These are phyloP conservation scores for Lactarius quietus DNA, from an alignment of 768 basidiomycete species.

Conservation along the genomic window DNA sequence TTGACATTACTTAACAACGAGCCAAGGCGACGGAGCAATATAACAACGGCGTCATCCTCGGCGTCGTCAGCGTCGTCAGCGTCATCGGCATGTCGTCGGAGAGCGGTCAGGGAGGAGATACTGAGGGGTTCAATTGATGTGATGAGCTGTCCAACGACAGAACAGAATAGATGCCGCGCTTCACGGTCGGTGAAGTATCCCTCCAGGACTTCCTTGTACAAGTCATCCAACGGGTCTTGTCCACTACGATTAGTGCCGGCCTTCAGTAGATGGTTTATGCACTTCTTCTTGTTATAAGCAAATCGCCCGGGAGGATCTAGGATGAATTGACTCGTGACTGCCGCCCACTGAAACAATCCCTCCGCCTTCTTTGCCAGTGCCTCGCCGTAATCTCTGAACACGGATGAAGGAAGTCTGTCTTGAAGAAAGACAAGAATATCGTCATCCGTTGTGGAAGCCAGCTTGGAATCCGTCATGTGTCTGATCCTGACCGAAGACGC, in stretches of 20 bases:
- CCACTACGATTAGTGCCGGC: too few species aligned
- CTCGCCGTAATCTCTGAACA: background rate
- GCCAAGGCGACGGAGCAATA: background rate
- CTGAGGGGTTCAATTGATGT: background rate
- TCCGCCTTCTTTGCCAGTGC: background rate
- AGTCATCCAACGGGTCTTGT: background rate
- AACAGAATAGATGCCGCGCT: background rate
- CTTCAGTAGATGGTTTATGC: background rate
- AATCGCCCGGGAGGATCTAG: background rate
- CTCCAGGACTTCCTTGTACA: background rate
- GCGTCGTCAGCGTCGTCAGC: background rate
- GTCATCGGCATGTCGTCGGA: background rate
- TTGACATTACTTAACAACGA: constrained; percentile 1
- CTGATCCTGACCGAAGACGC: background rate
- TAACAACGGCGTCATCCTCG: background rate
- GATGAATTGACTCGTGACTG: background rate
- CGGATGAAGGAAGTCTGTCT: background rate
- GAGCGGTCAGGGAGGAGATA: background rate
- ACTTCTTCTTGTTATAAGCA: background rate
- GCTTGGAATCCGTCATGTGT: background rate
- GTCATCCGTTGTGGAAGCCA: background rate
- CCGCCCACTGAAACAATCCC: constrained; percentile 2
- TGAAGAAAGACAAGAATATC: background rate
- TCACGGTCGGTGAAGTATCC: background rate
- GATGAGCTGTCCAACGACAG: constrained; percentile 2